Evolutionary conservation across 139 green algal species (phyloP).

Genomic region (Astrephomene gubernaculifera): DNA sequence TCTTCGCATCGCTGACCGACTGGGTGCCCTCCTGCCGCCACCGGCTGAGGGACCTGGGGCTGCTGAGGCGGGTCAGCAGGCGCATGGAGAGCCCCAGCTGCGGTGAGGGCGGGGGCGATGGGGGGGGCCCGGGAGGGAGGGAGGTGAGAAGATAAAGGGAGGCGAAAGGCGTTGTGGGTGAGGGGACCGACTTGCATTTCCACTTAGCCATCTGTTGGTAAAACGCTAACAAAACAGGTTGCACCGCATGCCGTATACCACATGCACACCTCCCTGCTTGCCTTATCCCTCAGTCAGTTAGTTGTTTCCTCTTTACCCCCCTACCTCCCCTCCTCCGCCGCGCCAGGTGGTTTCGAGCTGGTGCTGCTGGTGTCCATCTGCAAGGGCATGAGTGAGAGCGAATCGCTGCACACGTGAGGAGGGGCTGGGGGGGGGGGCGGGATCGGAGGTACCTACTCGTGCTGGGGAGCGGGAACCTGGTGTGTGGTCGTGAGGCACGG

Average conservation of each 20-base stretch:
- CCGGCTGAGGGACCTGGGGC: conserved; percentile 36
- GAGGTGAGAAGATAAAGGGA: background rate
- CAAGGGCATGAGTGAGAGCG: conserved; percentile 44
- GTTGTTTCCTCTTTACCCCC: no score
- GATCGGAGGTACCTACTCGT: background rate
- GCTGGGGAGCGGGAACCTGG: no score
- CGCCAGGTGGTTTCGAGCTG: conserved; percentile 34
- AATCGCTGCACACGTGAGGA: conserved; percentile 36
- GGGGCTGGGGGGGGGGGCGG: background rate
- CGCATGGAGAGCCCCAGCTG: conserved; percentile 35
- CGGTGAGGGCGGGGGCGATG: conserved; percentile 2
- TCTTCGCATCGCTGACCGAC: conserved; percentile 38
- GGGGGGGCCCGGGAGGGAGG: background rate
- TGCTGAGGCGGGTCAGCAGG: conserved; percentile 35
- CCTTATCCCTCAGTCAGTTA: background rate
- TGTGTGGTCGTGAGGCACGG: no score
- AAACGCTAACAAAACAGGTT: no score
- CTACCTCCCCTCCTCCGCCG: background rate
- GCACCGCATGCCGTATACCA: background rate
- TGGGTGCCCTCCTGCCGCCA: conserved; percentile 41
- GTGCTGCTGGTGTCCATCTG: conserved; percentile 41
- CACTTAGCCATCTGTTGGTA: no score
- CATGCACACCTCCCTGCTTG: background rate
- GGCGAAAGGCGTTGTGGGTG: no score
- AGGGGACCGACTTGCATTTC: no score